A percentile compares a stretch with the other conserved stretches of the same genome.
Evolutionary conservation across 1,284 basidiomycete genomes (phyloP).

Genomic region (Heliocybe sulcata): DNA sequence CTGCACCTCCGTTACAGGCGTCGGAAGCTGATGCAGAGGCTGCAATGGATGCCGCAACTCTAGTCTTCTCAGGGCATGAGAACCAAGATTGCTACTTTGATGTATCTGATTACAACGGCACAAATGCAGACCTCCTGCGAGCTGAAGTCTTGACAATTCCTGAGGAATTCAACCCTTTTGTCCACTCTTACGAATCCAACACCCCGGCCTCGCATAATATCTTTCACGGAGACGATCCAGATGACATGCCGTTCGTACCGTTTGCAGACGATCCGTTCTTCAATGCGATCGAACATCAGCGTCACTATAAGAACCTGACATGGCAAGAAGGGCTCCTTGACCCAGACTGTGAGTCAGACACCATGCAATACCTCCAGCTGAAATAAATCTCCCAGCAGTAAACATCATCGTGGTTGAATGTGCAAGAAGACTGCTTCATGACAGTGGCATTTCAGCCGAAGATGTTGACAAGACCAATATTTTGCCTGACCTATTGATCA

Average conservation of each 20-base stretch:
- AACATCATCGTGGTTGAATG: slow-evolving; percentile 37
- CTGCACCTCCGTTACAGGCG: too few relatives aligned
- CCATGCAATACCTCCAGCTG: neutral
- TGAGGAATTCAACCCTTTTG: neutral
- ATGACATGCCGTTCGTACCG: slow-evolving; percentile 43
- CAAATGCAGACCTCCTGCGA: neutral
- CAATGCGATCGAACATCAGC: slow-evolving; percentile 25
- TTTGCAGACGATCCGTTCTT: slow-evolving; percentile 45
- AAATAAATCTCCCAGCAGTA: slow-evolving; percentile 22
- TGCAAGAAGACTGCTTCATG: slow-evolving; percentile 25
- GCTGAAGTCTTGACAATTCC: neutral
- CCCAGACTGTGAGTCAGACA: slow-evolving; percentile 34
- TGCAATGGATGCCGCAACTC: too few relatives aligned
- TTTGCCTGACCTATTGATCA: slow-evolving; percentile 25
- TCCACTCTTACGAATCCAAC: slow-evolving; percentile 39
- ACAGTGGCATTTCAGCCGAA: slow-evolving; percentile 24
- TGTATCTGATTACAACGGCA: neutral
- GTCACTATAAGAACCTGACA: slow-evolving; percentile 29
- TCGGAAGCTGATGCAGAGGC: too few relatives aligned
- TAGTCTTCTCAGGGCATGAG: too few relatives aligned
- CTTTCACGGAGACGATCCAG: slow-evolving; percentile 43
- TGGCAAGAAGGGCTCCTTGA: slow-evolving; percentile 34
- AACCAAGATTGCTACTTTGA: neutral
- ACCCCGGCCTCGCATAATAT: slow-evolving; percentile 34
- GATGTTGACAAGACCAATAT: slow-evolving; percentile 32